Evolutionary conservation across 106 monocot species (phyloP), one percentile per base, ranked within the genome.

Genomic region (Acorus calamus): DNA sequence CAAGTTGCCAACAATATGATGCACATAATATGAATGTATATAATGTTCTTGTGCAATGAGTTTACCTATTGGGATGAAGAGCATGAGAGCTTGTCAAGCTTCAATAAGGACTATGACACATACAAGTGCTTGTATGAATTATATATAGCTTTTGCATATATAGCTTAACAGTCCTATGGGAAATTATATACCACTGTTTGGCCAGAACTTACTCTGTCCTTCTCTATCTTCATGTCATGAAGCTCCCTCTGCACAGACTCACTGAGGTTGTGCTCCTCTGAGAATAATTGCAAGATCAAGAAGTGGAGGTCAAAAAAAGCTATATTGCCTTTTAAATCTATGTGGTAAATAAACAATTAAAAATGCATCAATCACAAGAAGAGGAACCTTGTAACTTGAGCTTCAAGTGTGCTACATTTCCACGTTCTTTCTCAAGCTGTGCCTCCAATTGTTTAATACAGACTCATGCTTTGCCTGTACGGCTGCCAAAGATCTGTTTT

Each of bases 401-500:
- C 8, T 46, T 50, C 46, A 74, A 11, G 9, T 53, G 47, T 46
- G 66, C 51, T 42, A 58, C 59, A 60, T 59, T 60, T 42, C 61
- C 66, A 50, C 59, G 46, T 48, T 74, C 73, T 6, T 60, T 60
- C 11, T 74, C 60, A 52, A 74, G 73, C 14, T 74, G 52, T 7
- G 47, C 41, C 43, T 42, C 60, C 56, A 74, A 53, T 14, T 61
- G 66, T 48, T 51, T 66, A 41, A 74, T 14, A 66, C 66, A 13
- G 53, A 60, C 11, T 59, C 66, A 74, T 66, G 53, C 5, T 67
- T 60, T 47, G 14, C 52, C 9, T 48, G 66, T 52, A 52, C 10
- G 10, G 49, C 58, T 47, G 53, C 8, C 44, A 66, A 52, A 60
- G 60, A 44, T 56, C 65, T 67, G 13, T 59, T 66, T 67, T 58